phyloP scores from a whole-genome alignment of 2,329 filamentous ascomycete genomes.

The Tolypocladium inflatum region DNA sequence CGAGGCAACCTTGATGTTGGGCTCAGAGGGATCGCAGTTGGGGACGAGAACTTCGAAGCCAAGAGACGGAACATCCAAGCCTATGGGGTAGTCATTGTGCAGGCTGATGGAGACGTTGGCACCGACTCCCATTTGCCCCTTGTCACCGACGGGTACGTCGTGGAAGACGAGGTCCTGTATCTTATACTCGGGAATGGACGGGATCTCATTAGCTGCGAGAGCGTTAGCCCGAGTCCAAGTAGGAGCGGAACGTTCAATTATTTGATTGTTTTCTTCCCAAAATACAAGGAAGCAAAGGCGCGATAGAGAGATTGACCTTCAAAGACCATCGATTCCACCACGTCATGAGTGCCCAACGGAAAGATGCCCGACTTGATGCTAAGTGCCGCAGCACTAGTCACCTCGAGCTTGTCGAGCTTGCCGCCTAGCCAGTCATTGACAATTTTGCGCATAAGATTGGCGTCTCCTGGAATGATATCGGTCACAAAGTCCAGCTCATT shows the following conservation, averaged over 20 bases:
- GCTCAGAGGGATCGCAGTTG: constrained; percentile 63
- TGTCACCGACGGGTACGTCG: constrained; percentile 48
- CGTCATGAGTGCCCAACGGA: constrained; percentile 63
- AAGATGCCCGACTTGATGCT: constrained; percentile 71
- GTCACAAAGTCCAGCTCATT: constrained; percentile 73
- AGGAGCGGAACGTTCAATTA: constrained; percentile 11
- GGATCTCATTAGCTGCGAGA: constrained; percentile 56
- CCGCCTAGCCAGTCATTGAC: constrained; percentile 86
- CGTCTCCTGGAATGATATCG: constrained; percentile 65
- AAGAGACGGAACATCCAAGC: constrained; percentile 67
- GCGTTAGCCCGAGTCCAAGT: constrained; percentile 17
- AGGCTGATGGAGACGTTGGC: constrained; percentile 68
- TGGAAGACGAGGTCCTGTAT: constrained; percentile 72
- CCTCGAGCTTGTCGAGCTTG: constrained; percentile 57
- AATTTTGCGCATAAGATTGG: constrained; percentile 67
- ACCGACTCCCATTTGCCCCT: constrained; percentile 56
- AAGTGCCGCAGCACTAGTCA: constrained; percentile 66
- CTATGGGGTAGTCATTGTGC: constrained; percentile 69
- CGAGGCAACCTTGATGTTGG: constrained; percentile 69
- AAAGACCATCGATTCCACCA: constrained; percentile 69
- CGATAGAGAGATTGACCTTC: constrained; percentile 71
- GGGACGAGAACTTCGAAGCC: constrained; percentile 79
- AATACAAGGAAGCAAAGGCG: constrained; percentile 50
- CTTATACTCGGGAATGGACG: constrained; percentile 70
- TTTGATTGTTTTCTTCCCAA: constrained; percentile 45